phyloP scores from a whole-genome alignment of 75 land plant genomes.

The Pinus albicaulis region DNA sequence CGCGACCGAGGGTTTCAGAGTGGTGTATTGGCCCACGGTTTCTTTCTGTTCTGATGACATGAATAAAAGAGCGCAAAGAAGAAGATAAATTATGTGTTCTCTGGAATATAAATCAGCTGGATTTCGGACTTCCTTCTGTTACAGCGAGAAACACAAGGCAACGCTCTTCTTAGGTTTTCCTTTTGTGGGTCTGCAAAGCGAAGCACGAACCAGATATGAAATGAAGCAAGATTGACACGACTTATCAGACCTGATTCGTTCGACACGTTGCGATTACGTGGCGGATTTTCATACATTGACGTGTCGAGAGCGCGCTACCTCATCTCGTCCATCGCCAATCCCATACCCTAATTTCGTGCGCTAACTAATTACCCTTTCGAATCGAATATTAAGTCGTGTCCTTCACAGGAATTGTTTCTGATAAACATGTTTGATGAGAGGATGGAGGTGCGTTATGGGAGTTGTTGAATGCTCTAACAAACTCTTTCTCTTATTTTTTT shows the following conservation, averaged over 20 bases:
- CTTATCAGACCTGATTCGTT: background rate
- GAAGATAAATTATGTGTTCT: background rate
- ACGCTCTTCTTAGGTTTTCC: no score
- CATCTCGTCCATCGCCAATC: background rate
- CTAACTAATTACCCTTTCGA: no score
- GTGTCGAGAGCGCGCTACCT: background rate
- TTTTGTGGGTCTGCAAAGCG: background rate
- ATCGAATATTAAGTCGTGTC: no score
- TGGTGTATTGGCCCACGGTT: background rate
- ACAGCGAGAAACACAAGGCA: no score
- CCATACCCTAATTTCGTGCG: background rate
- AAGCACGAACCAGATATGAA: background rate
- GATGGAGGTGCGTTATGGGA: no score
- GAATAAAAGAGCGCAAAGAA: background rate
- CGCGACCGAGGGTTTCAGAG: background rate
- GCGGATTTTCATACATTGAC: background rate
- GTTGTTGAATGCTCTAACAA: no score
- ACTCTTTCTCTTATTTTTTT: no score
- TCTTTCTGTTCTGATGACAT: background rate
- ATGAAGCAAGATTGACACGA: background rate
- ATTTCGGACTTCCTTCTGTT: background rate
- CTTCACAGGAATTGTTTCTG: no score
- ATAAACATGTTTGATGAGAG: no score
- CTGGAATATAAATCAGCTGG: background rate
- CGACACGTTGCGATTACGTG: conserved; percentile 2